Evolutionary conservation across 257 asterid species (phyloP).

Genomic region (Fraxinus pennsylvanica): DNA sequence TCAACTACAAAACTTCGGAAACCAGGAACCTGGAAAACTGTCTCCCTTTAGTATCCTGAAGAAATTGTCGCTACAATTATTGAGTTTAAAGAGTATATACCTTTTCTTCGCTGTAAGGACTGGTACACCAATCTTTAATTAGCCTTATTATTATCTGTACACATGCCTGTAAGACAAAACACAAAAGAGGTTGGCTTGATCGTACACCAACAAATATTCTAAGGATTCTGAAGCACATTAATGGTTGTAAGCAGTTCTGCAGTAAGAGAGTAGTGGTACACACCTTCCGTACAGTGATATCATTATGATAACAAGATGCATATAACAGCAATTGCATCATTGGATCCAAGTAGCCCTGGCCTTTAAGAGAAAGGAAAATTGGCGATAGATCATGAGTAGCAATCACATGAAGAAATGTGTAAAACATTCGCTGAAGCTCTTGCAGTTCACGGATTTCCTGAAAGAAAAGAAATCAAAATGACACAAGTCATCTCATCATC

Average conservation of each 20-base stretch:
- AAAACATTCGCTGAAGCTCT: slow-evolving; percentile 80
- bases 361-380: slow-evolving; percentile 62
- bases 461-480: slow-evolving; percentile 3
- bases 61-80: slow-evolving; percentile 8
- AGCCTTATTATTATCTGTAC: slow-evolving; percentile 86
- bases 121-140: slow-evolving; percentile 87
- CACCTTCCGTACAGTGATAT: slow-evolving; percentile 74
- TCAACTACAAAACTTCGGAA: slow-evolving; percentile 74
- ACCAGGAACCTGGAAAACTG: slow-evolving; percentile 80
- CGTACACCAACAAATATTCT: not conserved
- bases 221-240: slow-evolving; percentile 11
- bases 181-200: slow-evolving; percentile 18
- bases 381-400: slow-evolving; percentile 80
- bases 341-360: slow-evolving; percentile 56
- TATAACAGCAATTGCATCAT: slow-evolving; percentile 80
- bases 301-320: slow-evolving; percentile 85
- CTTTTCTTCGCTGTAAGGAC: slow-evolving; percentile 67
- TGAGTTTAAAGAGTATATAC: slow-evolving; percentile 36
- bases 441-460: slow-evolving; percentile 95
- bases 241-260: not conserved
- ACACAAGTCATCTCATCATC: not conserved
- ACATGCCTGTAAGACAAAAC: slow-evolving; percentile 59
- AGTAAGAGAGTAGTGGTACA: slow-evolving; percentile 8
- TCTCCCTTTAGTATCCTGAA: slow-evolving; percentile 26
- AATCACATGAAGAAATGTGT: slow-evolving; percentile 76